Percentiles rank a stretch among this genome's conserved stretches.
phyloP scores from a whole-genome alignment of 1,284 basidiomycete species.

The Heterobasidion irregulare region DNA sequence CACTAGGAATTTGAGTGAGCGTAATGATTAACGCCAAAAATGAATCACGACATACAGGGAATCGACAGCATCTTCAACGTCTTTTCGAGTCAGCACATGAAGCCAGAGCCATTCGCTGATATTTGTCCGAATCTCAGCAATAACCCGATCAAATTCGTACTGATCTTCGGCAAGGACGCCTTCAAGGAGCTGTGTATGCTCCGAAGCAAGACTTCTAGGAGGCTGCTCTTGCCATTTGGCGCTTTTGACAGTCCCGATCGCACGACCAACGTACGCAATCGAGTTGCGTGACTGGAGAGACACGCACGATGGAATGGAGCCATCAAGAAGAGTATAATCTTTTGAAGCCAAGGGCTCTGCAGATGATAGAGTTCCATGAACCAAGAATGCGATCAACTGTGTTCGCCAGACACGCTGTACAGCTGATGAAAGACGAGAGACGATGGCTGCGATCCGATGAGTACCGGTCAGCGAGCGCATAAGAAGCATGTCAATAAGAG shows the following conservation, averaged over 20 bases:
- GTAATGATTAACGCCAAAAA: not conserved
- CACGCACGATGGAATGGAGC: slow-evolving; percentile 69
- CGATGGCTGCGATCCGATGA: slow-evolving; percentile 61
- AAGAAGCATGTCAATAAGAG: slow-evolving; percentile 69
- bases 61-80: slow-evolving; percentile 72
- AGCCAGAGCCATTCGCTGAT: slow-evolving; percentile 89
- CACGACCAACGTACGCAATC: slow-evolving; percentile 81
- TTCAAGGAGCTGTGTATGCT: slow-evolving; percentile 59
- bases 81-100: slow-evolving; percentile 77
- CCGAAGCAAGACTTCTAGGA: slow-evolving; percentile 53
- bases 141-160: slow-evolving; percentile 66
- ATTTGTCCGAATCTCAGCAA: slow-evolving; percentile 62
- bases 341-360: slow-evolving; percentile 50
- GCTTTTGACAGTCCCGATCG: slow-evolving; percentile 74
- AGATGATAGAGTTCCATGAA: slow-evolving; percentile 64
- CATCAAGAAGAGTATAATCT: slow-evolving; percentile 46
- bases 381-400: slow-evolving; percentile 69
- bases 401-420: slow-evolving; percentile 77
- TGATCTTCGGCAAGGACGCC: slow-evolving; percentile 64
- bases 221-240: slow-evolving; percentile 75
- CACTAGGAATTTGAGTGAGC: slow-evolving; percentile 29
- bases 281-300: slow-evolving; percentile 67
- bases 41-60: slow-evolving; percentile 43
- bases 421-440: slow-evolving; percentile 55
- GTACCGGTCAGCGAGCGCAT: slow-evolving; percentile 68